These are phyloP conservation scores for Penicillium atrosanguineum DNA, from an alignment of 495 filamentous ascomycete species.

Conservation along the genomic window DNA sequence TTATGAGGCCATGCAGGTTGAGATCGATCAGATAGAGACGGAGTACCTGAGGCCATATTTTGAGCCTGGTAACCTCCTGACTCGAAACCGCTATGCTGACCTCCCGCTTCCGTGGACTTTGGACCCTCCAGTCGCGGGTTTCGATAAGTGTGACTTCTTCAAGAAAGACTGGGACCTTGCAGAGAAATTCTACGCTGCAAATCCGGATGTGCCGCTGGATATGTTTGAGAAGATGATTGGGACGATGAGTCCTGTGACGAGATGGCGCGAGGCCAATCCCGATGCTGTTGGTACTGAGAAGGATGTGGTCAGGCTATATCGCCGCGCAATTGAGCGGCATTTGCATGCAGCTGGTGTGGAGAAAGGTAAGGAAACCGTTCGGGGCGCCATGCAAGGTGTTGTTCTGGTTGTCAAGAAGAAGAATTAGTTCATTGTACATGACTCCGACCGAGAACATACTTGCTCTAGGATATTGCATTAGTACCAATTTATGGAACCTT, in stretches of 20 bases:
- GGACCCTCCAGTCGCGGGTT: slow-evolving; percentile 28
- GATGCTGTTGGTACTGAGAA: slow-evolving; percentile 24
- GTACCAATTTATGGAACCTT: too few relatives aligned
- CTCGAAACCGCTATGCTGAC: slow-evolving; percentile 35
- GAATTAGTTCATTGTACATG: background rate
- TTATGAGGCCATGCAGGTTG: slow-evolving; percentile 24
- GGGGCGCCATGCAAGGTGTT: slow-evolving; percentile 1
- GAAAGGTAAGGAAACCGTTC: slow-evolving; percentile 14
- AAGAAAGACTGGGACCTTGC: slow-evolving; percentile 38
- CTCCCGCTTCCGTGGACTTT: slow-evolving; percentile 53
- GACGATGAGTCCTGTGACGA: slow-evolving; percentile 42
- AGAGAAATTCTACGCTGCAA: slow-evolving; percentile 14
- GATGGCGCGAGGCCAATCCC: slow-evolving; percentile 51
- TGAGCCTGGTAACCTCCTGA: slow-evolving; percentile 34
- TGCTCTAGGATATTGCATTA: too few relatives aligned
- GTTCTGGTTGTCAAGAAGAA: slow-evolving; percentile 19
- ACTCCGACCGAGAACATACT: too few relatives aligned
- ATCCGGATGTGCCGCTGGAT: slow-evolving; percentile 24
- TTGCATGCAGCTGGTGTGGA: slow-evolving; percentile 22
- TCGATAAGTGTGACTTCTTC: slow-evolving; percentile 39
- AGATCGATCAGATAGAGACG: slow-evolving; percentile 30
- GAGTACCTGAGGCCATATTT: slow-evolving; percentile 34
- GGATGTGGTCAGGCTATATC: slow-evolving; percentile 19
- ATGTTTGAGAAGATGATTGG: slow-evolving; percentile 30
- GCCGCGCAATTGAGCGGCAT: slow-evolving; percentile 21